Conservation (phyloP, 768 basidiomycete species). For the Suillus subalutaceus region DNA sequence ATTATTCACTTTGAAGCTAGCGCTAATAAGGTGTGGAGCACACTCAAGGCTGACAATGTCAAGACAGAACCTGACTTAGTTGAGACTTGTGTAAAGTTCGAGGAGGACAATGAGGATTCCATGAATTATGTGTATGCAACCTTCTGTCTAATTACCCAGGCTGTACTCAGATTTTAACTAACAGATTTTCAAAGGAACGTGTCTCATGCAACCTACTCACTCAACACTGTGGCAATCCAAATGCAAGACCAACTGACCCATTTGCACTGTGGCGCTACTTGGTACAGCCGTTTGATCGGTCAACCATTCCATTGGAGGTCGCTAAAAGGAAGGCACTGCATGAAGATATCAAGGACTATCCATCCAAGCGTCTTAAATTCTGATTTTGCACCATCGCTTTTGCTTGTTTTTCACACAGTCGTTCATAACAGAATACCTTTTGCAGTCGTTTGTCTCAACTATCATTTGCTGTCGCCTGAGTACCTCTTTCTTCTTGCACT, state of each 20-base stretch:
- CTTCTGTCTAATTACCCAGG: neutral
- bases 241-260: neutral
- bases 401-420: neutral
- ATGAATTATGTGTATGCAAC: neutral
- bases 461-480: neutral
- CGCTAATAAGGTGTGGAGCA: no score
- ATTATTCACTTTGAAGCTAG: no score
- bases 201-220: neutral
- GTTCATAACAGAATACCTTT: neutral
- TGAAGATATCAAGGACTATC: neutral
- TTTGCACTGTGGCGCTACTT: neutral
- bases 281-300: neutral
- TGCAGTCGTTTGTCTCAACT: neutral
- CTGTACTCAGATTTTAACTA: neutral
- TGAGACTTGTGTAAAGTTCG: no score
- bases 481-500: neutral
- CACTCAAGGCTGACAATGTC: no score
- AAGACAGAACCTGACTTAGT: no score
- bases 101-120: neutral
- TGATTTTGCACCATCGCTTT: neutral
- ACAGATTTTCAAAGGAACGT: neutral
- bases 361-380: neutral
- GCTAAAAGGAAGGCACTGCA: neutral
- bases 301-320: neutral
- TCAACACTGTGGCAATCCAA: neutral